Evolutionary conservation across 1,284 basidiomycete genomes (phyloP), one percentile per base, ranked within the genome.

Genomic region (Trametes hirsuta): DNA sequence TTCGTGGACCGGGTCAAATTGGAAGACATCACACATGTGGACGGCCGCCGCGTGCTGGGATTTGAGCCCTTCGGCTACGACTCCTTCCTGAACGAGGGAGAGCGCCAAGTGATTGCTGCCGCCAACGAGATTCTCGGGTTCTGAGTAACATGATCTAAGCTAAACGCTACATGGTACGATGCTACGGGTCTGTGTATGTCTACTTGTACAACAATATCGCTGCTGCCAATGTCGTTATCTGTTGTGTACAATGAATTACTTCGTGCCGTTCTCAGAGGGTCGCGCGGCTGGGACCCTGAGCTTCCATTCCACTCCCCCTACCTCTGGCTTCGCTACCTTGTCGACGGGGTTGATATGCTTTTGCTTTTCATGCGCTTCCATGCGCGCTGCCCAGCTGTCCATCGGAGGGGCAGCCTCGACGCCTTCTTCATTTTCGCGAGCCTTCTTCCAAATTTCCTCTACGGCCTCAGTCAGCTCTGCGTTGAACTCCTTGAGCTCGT

Each of bases 371-470:
- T 75, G 75, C 65, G 84, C 84, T 48, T 82, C 81, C 86, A 88
- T 88, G 54, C 87, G 78, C 14, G 75, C 68, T 2, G 81, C 81
- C 86, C 85, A 88, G 44, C 81, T 80, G 39, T 84, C 83, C 6
- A 55, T 62, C 5, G 71, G 65, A 39, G 84, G 81, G 64, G 66
- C 53, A 25, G 70, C 69, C 34, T 73, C 74, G 25, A 70, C 71
- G 10, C 70, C 74, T 25, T 67, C 75, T 5, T 68, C 69, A n/a
- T 47, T 40, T 18, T 55, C 58, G 24, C 61, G 46, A 4, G 67
- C 55, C 14, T 75, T 62, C 61, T 75, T 76, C 90, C 90, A 92
- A 6, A 88, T 80, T 57, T 84, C 84, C 18, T 88, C 84, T 9
- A 91, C 69, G 3, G 81, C 81, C 15, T 73, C 71, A 11, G 75